phyloP scores from a whole-genome alignment of 345 rosid genomes.

The Corymbia maculata region DNA sequence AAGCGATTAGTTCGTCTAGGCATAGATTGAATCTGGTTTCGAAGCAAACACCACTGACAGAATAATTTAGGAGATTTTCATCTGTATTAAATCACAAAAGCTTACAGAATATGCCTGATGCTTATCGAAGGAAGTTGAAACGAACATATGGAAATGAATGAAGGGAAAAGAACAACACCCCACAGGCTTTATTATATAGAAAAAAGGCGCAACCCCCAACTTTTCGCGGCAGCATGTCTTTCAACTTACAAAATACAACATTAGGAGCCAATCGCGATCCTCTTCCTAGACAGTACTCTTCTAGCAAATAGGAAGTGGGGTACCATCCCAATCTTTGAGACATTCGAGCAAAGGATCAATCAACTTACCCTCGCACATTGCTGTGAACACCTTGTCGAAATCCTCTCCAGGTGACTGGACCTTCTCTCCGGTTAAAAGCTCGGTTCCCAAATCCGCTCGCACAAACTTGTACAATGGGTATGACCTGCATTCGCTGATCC shows the following conservation, averaged over 20 bases:
- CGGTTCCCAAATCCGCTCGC: conserved; percentile 12
- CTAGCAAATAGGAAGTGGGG: background rate
- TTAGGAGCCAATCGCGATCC: background rate
- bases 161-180: background rate
- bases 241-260: background rate
- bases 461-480: conserved; percentile 29
- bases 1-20: background rate
- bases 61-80: background rate
- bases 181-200: background rate
- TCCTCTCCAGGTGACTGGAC: conserved; percentile 31
- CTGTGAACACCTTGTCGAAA: conserved; percentile 21
- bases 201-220: background rate
- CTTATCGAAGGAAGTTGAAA: background rate
- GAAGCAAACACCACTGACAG: background rate
- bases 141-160: background rate
- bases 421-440: conserved; percentile 25
- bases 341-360: conserved; percentile 29
- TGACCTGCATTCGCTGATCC: conserved; percentile 33
- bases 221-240: background rate
- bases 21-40: background rate
- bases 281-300: background rate
- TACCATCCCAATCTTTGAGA: conserved; percentile 21
- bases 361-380: conserved; percentile 17
- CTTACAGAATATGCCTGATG: background rate
- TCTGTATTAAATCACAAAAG: background rate